A percentile compares a stretch with the other conserved stretches of the same genome.
phyloP scores from a whole-genome alignment of 345 rosid genomes.

The Anacardium occidentale region DNA sequence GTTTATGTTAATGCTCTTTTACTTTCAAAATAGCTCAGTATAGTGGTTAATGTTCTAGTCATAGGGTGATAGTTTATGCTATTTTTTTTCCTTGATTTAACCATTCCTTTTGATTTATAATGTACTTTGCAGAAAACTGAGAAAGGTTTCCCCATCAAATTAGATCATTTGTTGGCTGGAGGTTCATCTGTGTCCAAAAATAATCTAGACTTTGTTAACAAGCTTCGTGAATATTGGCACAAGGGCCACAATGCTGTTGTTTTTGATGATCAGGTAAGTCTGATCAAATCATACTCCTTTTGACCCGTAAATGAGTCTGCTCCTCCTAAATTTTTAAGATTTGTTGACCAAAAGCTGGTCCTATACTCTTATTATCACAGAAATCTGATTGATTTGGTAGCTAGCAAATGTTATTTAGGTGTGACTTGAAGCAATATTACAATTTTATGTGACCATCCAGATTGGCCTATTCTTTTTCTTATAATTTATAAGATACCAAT shows the following conservation, averaged over 20 bases:
- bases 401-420: not conserved
- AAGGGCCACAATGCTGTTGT: constrained; percentile 38
- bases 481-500: not conserved
- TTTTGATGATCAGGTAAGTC: constrained; percentile 46
- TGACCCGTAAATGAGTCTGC: not conserved
- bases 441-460: not conserved
- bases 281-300: constrained; percentile 7
- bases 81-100: not conserved
- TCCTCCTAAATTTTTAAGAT: not conserved
- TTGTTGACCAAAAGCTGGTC: not conserved
- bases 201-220: constrained; percentile 26
- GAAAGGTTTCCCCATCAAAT: constrained; percentile 11
- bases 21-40: not conserved
- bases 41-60: not conserved
- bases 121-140: constrained; percentile 10
- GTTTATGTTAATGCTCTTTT: not conserved
- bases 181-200: constrained; percentile 17
- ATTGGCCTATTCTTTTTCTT: not conserved
- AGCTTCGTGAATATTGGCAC: constrained; percentile 31
- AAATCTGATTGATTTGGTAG: not conserved
- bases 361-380: not conserved
- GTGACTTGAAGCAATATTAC: not conserved
- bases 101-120: constrained; percentile 5
- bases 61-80: not conserved
- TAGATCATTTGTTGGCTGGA: constrained; percentile 30